Evolutionary conservation across 1,284 basidiomycete species (phyloP).

Genomic region (Ganoderma sp.): DNA sequence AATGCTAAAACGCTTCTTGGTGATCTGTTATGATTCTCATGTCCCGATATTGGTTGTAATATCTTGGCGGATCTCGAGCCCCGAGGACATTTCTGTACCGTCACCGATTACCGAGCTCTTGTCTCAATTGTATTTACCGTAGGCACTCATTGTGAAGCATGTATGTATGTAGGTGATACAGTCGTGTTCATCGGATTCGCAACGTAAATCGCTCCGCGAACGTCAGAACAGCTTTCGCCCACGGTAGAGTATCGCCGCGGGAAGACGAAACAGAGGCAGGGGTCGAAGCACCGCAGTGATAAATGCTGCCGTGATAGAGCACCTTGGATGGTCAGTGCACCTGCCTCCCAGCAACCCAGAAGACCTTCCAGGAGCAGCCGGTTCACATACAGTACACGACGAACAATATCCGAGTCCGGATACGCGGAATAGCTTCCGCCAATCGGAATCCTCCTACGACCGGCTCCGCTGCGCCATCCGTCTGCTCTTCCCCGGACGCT

Average conservation of each 20-base stretch:
- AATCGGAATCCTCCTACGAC: slow-evolving; percentile 13
- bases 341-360: background rate
- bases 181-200: background rate
- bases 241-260: background rate
- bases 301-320: background rate
- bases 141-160: background rate
- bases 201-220: background rate
- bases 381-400: background rate
- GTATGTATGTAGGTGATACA: background rate
- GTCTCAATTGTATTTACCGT: background rate
- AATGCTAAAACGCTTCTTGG: background rate
- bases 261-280: background rate
- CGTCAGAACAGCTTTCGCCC: background rate
- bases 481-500: slow-evolving; percentile 68
- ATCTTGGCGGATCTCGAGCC: background rate
- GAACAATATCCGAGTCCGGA: background rate
- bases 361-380: background rate
- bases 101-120: background rate
- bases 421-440: background rate
- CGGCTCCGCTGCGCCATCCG: slow-evolving; percentile 56
- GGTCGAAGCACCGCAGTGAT: background rate
- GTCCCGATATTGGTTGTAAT: background rate
- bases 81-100: background rate
- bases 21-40: background rate
- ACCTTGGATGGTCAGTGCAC: background rate